phyloP scores from a whole-genome alignment of 768 basidiomycete genomes.

The Lentinula boryana region DNA sequence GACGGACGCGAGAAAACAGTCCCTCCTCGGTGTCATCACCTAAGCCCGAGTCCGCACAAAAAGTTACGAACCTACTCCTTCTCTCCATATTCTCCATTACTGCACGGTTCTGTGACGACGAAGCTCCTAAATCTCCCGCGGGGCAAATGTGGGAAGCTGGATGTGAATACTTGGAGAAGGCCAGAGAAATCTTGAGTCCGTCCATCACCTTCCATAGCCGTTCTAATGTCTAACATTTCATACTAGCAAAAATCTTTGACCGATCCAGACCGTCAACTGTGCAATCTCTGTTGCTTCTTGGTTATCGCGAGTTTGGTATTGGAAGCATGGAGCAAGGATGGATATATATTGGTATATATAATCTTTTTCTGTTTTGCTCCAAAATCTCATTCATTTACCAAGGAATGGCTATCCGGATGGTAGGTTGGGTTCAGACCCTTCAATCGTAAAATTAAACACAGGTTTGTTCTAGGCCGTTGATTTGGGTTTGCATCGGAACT shows the following conservation, averaged over 20 bases:
- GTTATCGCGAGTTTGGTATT: conserved; percentile 82
- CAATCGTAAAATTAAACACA: neutral
- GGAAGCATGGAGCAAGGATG: conserved; percentile 83
- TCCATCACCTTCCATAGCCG: neutral
- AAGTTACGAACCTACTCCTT: conserved; percentile 62
- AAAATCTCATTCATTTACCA: conserved; percentile 6
- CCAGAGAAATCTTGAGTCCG: conserved; percentile 60
- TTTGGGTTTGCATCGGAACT: conserved; percentile 74
- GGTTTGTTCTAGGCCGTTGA: conserved; percentile 56
- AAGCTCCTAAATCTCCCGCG: conserved; percentile 35
- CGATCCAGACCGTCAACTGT: conserved; percentile 69
- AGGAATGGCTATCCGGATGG: conserved; percentile 77
- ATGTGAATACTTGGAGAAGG: conserved; percentile 54
- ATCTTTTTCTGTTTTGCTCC: conserved; percentile 2
- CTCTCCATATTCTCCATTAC: conserved; percentile 80
- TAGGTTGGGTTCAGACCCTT: conserved; percentile 17
- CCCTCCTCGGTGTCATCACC: conserved; percentile 27
- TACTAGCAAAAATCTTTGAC: conserved; percentile 55
- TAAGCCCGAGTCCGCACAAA: conserved; percentile 53
- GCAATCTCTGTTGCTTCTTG: conserved; percentile 74
- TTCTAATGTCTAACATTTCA: neutral
- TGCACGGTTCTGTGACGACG: conserved; percentile 60
- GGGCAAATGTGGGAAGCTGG: conserved; percentile 67
- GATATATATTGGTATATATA: conserved; percentile 62
- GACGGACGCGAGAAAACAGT: neutral